These are phyloP conservation scores for Paecilomyces fulvus DNA, from an alignment of 2,329 filamentous ascomycete species.

Conservation along the genomic window DNA sequence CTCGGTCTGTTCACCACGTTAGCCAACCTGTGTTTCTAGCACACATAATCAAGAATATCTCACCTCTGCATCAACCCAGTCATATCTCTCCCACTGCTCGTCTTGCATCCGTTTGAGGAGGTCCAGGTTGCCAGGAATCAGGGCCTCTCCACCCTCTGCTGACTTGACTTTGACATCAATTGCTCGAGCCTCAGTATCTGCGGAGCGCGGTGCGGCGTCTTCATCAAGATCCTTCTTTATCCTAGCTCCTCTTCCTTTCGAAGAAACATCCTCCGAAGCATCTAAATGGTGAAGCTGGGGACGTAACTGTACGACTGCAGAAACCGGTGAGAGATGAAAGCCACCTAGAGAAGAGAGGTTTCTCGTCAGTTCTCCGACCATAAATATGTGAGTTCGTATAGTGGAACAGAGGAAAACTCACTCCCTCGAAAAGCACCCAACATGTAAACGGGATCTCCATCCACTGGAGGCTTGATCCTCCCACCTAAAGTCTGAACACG, in stretches of 20 bases:
- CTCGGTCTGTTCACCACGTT: conserved; percentile 38
- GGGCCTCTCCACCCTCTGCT: conserved; percentile 56
- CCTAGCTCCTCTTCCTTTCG: conserved; percentile 23
- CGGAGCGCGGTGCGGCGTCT: conserved; percentile 33
- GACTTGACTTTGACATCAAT: conserved; percentile 85
- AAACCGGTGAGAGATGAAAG: conserved; percentile 76
- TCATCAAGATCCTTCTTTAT: conserved; percentile 35
- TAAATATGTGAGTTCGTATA: neutral
- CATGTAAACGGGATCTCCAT: conserved; percentile 72
- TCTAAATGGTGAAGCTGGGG: conserved; percentile 92
- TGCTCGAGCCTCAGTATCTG: conserved; percentile 54
- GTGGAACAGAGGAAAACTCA: conserved; percentile 35
- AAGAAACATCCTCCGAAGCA: conserved; percentile 60
- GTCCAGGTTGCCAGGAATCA: conserved; percentile 63
- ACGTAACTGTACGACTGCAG: conserved; percentile 76
- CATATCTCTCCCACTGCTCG: conserved; percentile 71
- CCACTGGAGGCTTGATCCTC: conserved; percentile 60
- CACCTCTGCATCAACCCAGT: conserved; percentile 73
- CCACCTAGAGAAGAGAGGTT: conserved; percentile 48
- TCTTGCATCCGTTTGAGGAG: conserved; percentile 70
- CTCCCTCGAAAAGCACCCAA: conserved; percentile 81
- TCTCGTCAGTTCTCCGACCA: neutral
- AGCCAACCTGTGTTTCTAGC: conserved; percentile 1
- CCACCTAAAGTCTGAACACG: conserved; percentile 79
- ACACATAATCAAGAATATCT: neutral